phyloP scores from a whole-genome alignment of 73 alveolate species.

The Breviolum minutum region DNA sequence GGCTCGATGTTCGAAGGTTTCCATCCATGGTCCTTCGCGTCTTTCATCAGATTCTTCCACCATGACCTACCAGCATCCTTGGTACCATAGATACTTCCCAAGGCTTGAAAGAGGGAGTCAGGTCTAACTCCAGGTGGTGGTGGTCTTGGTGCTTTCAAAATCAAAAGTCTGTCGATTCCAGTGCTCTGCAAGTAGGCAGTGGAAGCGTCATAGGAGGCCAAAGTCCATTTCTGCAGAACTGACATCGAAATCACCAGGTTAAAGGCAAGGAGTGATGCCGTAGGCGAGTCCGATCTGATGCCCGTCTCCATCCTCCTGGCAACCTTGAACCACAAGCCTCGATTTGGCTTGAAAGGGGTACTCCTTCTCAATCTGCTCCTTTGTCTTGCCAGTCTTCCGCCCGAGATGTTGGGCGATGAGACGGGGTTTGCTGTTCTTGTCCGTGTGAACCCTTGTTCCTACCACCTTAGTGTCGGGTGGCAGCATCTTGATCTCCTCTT shows the following conservation, averaged over 20 bases:
- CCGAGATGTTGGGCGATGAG: background rate
- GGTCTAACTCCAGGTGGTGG: background rate
- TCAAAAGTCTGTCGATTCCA: background rate
- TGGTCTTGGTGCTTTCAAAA: background rate
- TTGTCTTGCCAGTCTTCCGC: background rate
- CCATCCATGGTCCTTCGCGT: background rate
- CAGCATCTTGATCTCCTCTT: background rate
- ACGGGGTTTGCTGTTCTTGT: conserved; percentile 4
- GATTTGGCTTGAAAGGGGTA: background rate
- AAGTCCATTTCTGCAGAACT: background rate
- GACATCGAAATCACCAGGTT: background rate
- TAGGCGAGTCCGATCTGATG: conserved; percentile 16
- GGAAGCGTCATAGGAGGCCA: background rate
- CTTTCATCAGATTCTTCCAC: background rate
- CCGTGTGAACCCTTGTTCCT: conserved; percentile 45
- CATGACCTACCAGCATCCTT: background rate
- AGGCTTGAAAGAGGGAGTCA: background rate
- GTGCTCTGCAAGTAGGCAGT: background rate
- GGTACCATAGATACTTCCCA: background rate
- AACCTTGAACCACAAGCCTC: background rate
- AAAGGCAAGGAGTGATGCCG: background rate
- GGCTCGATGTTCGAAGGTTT: background rate
- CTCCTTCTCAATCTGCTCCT: background rate
- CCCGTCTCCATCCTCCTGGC: background rate
- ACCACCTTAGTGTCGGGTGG: background rate